Evolutionary conservation across 2,329 filamentous ascomycete species (phyloP).

Genomic region (Decorospora gaudefroyi): DNA sequence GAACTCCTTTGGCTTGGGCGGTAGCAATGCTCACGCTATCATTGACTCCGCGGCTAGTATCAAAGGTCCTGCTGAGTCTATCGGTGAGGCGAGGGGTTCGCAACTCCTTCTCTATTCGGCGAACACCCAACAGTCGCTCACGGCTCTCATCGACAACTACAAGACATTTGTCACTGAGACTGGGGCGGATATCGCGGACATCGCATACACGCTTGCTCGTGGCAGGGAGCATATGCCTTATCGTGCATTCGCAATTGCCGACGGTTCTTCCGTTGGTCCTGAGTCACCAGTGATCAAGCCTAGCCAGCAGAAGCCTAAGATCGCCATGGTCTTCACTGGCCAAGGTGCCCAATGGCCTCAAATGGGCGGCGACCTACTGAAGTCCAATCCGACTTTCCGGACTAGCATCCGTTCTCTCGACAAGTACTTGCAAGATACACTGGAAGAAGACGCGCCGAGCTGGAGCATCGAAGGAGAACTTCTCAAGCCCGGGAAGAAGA

Average conservation of each 20-base stretch:
- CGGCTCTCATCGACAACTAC: conserved; percentile 3
- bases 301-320: too few species aligned
- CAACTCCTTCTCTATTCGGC: conserved; percentile 26
- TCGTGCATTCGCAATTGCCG: conserved; percentile 18
- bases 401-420: conserved; percentile 9
- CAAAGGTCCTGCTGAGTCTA: background rate
- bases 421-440: conserved; percentile 2
- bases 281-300: too few species aligned
- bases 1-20: conserved; percentile 20
- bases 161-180: background rate
- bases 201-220: conserved; percentile 24
- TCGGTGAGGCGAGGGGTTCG: background rate
- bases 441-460: background rate
- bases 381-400: conserved; percentile 7
- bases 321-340: conserved; percentile 31
- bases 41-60: conserved; percentile 13
- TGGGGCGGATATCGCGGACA: conserved; percentile 1
- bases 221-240: conserved; percentile 15
- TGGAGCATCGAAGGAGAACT: conserved; percentile 23
- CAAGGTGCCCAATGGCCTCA: conserved; percentile 32
- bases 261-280: too few species aligned
- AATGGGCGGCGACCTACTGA: conserved; percentile 23
- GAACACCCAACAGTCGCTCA: conserved; percentile 17
- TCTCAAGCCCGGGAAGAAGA: conserved; percentile 3
- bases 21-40: conserved; percentile 21